Evolutionary conservation across 768 basidiomycete genomes (phyloP).

Genomic region (Mycena crocata): DNA sequence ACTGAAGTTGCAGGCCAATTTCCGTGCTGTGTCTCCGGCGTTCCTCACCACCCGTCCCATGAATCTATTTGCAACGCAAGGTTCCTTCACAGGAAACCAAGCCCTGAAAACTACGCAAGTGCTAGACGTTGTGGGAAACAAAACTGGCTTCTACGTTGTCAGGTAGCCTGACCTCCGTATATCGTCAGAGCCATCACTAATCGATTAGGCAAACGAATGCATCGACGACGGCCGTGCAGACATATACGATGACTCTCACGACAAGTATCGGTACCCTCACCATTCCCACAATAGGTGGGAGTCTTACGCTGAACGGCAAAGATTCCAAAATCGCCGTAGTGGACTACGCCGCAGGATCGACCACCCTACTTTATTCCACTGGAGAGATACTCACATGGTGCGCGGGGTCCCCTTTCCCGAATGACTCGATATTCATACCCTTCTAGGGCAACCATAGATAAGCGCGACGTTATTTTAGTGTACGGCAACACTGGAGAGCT

Average conservation of each 20-base stretch:
- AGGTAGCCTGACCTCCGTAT: slow-evolving; percentile 38
- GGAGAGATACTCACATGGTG: slow-evolving; percentile 64
- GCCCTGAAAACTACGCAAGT: slow-evolving; percentile 62
- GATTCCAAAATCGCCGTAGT: slow-evolving; percentile 66
- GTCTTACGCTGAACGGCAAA: slow-evolving; percentile 58
- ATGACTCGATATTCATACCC: neutral
- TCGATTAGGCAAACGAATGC: slow-evolving; percentile 52
- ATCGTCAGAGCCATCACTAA: neutral
- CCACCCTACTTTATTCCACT: slow-evolving; percentile 58
- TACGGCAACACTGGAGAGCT: slow-evolving; percentile 61
- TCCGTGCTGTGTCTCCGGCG: slow-evolving; percentile 62
- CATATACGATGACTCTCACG: slow-evolving; percentile 55
- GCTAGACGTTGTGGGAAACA: slow-evolving; percentile 59
- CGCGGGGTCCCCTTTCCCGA: neutral
- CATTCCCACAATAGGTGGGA: slow-evolving; percentile 57
- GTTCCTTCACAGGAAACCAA: slow-evolving; percentile 60
- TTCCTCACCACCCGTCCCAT: slow-evolving; percentile 60
- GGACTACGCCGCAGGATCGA: slow-evolving; percentile 59
- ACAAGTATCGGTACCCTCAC: slow-evolving; percentile 58
- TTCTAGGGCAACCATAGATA: slow-evolving; percentile 60
- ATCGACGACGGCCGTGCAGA: slow-evolving; percentile 51
- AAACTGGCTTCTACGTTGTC: slow-evolving; percentile 61
- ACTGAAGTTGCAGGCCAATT: slow-evolving; percentile 62
- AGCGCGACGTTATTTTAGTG: slow-evolving; percentile 58
- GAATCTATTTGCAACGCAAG: slow-evolving; percentile 53